Base-by-base conservation (phyloP, 2,329 filamentous ascomycete species). In the Chaetomium sp. region DNA sequence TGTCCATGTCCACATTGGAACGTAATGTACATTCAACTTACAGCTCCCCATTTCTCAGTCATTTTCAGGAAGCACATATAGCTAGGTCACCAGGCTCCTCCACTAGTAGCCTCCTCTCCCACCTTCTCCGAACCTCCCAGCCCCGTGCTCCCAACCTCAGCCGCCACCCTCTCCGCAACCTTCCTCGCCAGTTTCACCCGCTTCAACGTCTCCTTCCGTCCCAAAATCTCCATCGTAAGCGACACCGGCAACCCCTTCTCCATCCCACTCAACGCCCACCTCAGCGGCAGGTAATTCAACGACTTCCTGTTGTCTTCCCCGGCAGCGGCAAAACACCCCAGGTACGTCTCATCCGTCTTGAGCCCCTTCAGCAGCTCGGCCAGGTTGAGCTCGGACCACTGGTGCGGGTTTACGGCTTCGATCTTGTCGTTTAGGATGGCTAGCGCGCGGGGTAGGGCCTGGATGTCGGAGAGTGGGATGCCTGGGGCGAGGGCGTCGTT, bases 231-330 rank as follows among this genome's bases (percentile, higher is more conserved):
- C 57, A 71, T 64, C 8, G 68, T 48, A 9, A 49, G 52, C 3
- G 54, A 52, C 1, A 70, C 53, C 5, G 65, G 59, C 9, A 65
- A 59, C 0, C 68, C 68, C 12, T 63, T 45, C 27, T 59, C 57
- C 11, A 60, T 54, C 5, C 59, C 66, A 2, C 68, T 35, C n/a
- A 71, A 58, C 6, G 63, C 68, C 67, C 69, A 69, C 1, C 69
- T 62, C 19, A 70, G 47, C 12, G 65, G 58, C 10, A 65, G 63
- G 1, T 6, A 47, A 49, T 7, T 45, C 37, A 2, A 51, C 48
- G 3, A 55, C 43, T n/a, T 53, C 0, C 27, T 27, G 3, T 10
- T 10, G 3, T 14, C 19, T 27, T 27, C 19, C 19, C 19, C 19
- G 19, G 19, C 19, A 27, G 19, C 19, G 19, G 19, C 38, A 9